Evolutionary conservation across 768 basidiomycete species (phyloP), one percentile per base, ranked within the genome.

Genomic region (Suillus bovinus): DNA sequence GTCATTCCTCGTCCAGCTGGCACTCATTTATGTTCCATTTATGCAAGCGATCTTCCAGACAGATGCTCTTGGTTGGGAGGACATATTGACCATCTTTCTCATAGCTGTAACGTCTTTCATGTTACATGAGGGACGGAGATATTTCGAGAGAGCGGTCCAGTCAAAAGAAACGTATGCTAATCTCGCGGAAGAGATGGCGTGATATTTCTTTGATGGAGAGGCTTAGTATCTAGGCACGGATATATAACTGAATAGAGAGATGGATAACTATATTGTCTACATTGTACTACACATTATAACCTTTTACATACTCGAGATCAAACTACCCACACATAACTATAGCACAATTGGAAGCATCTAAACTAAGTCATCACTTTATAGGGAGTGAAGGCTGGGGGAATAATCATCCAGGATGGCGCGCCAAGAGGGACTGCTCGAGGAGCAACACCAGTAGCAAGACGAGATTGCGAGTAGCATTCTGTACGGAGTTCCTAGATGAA

Each of bases 31-130:
- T 70, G 83, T 98, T 58, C 92, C 95, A 1, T 81, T 94, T 67
- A 86, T 97, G 84, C 96, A 99, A 75, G 80, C 83, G 56, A 81
- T 98, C 59, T 99, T 98, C 84, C 95, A 98, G 79, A 98, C 96
- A 31, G 93, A 90, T 64, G 87, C 93, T 14, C 79, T 99, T 16
- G 78, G 81, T 36, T 58, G 79, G 41, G 75, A 82, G 56, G 96
- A 99, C 75, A 66, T 99, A 64, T 76, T 79, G 14, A 84, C 88
- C 34, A 80, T 99, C 2, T 72, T 98, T 29, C 75, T 78, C 14
- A 78, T 97, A 53, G 94, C 85, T 2, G 84, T 70, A 7, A 78
- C 81, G 8, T 91, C 91, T 54, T 83, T 91, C 68, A 70, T 69
- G 33, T 52, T 93, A 67, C 95, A 98, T 71, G 94, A 97, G 77